These are phyloP conservation scores for Mangifera indica DNA, from an alignment of 345 rosid genomes.

Conservation along the genomic window DNA sequence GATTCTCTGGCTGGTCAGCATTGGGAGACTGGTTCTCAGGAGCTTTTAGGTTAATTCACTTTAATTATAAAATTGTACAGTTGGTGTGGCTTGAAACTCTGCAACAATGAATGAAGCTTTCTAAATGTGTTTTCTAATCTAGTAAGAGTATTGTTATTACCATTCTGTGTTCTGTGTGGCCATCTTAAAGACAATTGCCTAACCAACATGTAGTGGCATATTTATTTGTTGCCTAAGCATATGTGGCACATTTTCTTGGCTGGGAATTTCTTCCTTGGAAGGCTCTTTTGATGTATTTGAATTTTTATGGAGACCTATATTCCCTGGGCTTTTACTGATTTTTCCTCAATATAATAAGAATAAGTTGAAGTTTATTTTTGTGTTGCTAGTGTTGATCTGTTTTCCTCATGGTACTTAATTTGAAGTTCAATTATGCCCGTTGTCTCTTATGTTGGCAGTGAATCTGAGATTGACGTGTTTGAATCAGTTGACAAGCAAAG, in stretches of 20 bases:
- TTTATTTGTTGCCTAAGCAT: background rate
- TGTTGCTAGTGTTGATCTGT: background rate
- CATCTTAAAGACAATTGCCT: background rate
- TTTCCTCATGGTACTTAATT: background rate
- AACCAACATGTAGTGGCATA: background rate
- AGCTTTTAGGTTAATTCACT: background rate
- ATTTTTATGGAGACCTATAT: background rate
- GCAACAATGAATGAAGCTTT: background rate
- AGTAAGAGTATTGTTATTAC: background rate
- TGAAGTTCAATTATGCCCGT: background rate
- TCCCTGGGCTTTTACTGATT: background rate
- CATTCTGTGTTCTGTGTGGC: background rate
- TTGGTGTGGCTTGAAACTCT: background rate
- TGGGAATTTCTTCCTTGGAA: background rate
- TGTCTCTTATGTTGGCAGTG: conserved; percentile 42
- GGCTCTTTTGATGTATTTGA: background rate
- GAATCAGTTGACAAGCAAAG: conserved; percentile 79
- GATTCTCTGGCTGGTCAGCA: background rate
- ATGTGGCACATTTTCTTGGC: background rate
- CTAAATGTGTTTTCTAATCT: background rate
- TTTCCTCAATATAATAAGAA: background rate
- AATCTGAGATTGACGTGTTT: conserved; percentile 84
- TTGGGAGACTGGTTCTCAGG: background rate
- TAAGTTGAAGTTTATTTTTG: background rate
- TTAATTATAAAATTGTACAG: background rate